Conservation (phyloP, 2,329 filamentous ascomycete species). For the Trichoderma sp. region DNA sequence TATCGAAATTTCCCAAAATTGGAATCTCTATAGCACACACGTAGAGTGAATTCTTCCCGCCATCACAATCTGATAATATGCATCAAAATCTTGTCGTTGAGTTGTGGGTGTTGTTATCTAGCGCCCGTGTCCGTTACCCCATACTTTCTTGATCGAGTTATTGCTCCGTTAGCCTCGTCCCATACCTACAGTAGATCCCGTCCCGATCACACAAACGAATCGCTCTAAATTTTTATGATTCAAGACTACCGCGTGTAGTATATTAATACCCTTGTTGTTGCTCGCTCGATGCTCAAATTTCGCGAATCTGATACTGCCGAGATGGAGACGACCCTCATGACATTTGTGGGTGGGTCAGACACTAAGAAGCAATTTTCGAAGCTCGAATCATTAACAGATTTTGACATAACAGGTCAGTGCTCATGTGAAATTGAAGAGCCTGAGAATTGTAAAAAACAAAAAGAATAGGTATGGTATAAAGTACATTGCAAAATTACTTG, state of each 20-base stretch:
- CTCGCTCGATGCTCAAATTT: not conserved
- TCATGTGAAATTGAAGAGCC: not conserved
- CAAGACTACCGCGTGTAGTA: not conserved
- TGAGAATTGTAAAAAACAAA: not conserved
- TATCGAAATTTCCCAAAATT: not conserved
- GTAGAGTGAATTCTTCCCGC: not conserved
- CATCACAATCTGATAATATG: not conserved
- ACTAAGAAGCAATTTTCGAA: not conserved
- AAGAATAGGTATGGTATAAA: not conserved
- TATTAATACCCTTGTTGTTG: not conserved
- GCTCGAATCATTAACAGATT: not conserved
- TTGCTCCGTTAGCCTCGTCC: not conserved
- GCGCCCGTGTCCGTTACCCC: not conserved
- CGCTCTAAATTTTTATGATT: not conserved
- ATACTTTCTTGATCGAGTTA: not conserved
- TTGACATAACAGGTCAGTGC: not conserved
- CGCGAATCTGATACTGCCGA: not conserved
- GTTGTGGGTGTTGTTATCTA: not conserved
- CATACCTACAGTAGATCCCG: not conserved
- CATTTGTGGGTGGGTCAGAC: not conserved
- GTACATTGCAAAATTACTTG: conserved; percentile 12
- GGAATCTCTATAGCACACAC: not conserved
- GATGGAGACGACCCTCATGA: not conserved
- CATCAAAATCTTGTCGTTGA: not conserved
- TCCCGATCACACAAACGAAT: not conserved